Conservation (phyloP, 1,284 basidiomycete species). For the Rhodotorula sp. region DNA sequence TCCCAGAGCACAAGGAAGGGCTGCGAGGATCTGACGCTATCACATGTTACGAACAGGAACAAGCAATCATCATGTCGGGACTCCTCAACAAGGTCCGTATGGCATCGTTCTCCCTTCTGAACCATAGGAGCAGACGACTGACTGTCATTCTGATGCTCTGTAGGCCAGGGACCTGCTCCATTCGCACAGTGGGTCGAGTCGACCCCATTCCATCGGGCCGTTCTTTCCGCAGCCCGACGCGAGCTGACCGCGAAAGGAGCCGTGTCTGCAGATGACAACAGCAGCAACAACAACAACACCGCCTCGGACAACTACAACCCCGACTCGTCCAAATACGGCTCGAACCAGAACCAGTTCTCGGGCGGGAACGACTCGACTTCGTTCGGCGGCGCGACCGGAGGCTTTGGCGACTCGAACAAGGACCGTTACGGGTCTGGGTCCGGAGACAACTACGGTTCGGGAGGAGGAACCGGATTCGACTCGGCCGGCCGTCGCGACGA, state of each 20-base stretch:
- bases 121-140: no score
- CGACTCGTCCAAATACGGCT: neutral
- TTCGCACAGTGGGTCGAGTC: neutral
- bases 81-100: neutral
- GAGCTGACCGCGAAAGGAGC: no score
- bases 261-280: no score
- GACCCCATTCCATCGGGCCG: no score
- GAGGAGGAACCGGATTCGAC: neutral
- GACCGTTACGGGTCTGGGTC: neutral
- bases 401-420: neutral
- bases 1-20: neutral
- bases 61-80: neutral
- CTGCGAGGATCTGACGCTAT: neutral
- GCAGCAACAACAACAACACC: neutral
- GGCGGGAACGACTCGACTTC: neutral
- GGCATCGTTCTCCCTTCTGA: no score
- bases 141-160: no score
- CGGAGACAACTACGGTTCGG: neutral
- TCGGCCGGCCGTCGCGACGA: neutral
- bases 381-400: neutral
- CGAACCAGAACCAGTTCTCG: no score
- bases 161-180: neutral
- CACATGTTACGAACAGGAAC: neutral
- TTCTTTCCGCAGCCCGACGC: no score
- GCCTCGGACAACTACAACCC: neutral